Conservation (phyloP, 2,329 filamentous ascomycete species). For the Aspergillus bombycis region DNA sequence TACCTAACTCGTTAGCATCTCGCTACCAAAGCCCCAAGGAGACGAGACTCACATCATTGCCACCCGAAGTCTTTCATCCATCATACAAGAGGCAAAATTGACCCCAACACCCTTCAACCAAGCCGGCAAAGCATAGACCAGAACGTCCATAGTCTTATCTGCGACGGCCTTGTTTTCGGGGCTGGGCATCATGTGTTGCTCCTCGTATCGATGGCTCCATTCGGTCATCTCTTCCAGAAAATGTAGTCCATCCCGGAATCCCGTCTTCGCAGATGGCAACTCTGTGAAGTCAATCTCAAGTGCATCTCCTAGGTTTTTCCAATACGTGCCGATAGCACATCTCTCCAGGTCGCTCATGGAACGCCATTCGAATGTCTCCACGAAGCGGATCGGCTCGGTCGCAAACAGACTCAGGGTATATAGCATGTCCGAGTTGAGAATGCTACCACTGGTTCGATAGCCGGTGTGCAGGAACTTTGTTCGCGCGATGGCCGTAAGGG, state of each 20-base stretch:
- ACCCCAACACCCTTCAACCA: slow-evolving; percentile 50
- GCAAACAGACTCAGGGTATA: slow-evolving; percentile 69
- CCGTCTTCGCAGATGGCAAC: slow-evolving; percentile 44
- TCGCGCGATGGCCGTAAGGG: slow-evolving; percentile 58
- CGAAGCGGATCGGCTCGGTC: slow-evolving; percentile 66
- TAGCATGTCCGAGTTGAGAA: slow-evolving; percentile 64
- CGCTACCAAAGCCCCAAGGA: too few relatives aligned
- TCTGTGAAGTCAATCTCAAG: slow-evolving; percentile 63
- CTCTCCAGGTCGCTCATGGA: slow-evolving; percentile 66
- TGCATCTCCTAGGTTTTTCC: slow-evolving; percentile 71
- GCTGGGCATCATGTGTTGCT: slow-evolving; percentile 59
- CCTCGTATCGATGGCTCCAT: slow-evolving; percentile 63
- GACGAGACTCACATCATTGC: slow-evolving; percentile 61
- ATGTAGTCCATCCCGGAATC: slow-evolving; percentile 54
- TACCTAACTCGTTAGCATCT: slow-evolving; percentile 15
- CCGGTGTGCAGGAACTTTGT: slow-evolving; percentile 65
- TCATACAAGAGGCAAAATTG: slow-evolving; percentile 58
- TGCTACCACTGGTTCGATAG: slow-evolving; percentile 61
- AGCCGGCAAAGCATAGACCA: slow-evolving; percentile 59
- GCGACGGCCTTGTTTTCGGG: slow-evolving; percentile 56
- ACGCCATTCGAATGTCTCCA: slow-evolving; percentile 71
- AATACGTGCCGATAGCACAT: slow-evolving; percentile 68
- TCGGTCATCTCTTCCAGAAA: slow-evolving; percentile 54
- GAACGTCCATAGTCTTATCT: slow-evolving; percentile 61
- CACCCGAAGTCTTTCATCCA: slow-evolving; percentile 65